Conservation (phyloP, 768 basidiomycete genomes). For the Auricularia auricula-judae region DNA sequence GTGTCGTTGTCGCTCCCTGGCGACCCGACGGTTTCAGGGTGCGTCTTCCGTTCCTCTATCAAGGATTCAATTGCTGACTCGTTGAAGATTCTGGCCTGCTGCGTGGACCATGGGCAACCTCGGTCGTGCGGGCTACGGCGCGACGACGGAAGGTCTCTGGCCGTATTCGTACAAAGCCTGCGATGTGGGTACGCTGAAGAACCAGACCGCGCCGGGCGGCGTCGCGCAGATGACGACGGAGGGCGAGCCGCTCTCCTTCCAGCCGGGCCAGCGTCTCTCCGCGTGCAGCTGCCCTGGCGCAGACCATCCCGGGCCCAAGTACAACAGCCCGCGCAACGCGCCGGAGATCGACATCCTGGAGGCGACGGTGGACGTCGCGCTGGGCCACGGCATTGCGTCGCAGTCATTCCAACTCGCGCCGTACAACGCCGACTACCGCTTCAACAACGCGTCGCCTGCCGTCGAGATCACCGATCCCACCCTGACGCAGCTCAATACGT, state of each 20-base stretch:
- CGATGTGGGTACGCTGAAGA: conserved; percentile 83
- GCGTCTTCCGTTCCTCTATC: conserved; percentile 67
- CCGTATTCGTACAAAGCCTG: conserved; percentile 78
- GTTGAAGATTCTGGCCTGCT: conserved; percentile 16
- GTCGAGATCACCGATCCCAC: conserved; percentile 40
- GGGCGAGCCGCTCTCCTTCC: conserved; percentile 55
- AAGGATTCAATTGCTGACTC: conserved; percentile 2
- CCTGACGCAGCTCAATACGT: conserved; percentile 49
- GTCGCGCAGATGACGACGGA: conserved; percentile 39
- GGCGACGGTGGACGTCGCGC: conserved; percentile 50
- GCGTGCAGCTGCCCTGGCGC: conserved; percentile 79
- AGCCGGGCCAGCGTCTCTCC: conserved; percentile 79
- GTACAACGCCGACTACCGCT: conserved; percentile 59
- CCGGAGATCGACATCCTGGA: conserved; percentile 94
- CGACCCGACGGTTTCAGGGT: conserved; percentile 43
- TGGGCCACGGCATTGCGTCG: conserved; percentile 53
- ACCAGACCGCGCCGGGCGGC: conserved; percentile 42
- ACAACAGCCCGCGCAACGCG: conserved; percentile 54
- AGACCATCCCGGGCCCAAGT: conserved; percentile 80
- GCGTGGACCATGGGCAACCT: conserved; percentile 71
- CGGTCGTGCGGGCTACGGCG: conserved; percentile 82
- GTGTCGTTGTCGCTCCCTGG: conserved; percentile 70
- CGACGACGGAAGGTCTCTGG: conserved; percentile 78
- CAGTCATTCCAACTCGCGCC: conserved; percentile 78
- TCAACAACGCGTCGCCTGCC: conserved; percentile 40